Percentiles rank a stretch among this genome's conserved stretches.
Evolutionary conservation across 2,329 filamentous ascomycete species (phyloP).

Genomic region (Westerdykella ornata): DNA sequence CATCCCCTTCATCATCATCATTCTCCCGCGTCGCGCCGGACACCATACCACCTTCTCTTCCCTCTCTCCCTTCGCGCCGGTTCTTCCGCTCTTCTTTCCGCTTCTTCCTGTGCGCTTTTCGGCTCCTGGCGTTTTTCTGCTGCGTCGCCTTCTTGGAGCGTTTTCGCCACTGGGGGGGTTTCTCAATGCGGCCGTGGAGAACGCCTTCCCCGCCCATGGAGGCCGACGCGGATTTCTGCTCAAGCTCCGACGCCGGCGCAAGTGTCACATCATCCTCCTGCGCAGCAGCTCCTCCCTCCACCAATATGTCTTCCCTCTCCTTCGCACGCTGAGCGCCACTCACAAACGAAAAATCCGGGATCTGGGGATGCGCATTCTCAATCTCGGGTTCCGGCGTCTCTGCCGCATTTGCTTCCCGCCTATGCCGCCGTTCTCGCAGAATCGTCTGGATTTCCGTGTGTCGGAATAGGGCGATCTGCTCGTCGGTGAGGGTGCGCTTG

Average conservation of each 20-base stretch:
- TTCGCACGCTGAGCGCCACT: too few species aligned
- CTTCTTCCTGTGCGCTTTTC: conserved; percentile 7
- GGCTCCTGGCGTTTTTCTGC: conserved; percentile 10
- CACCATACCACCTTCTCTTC: conserved; percentile 11
- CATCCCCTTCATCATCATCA: conserved; percentile 18
- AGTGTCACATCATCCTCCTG: too few species aligned
- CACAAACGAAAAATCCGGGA: too few species aligned
- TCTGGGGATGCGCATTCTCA: too few species aligned
- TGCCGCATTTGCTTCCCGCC: conserved; percentile 14
- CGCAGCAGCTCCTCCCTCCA: too few species aligned
- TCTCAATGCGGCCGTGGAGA: conserved; percentile 11
- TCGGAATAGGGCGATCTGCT: conserved; percentile 83
- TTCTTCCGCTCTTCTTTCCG: conserved; percentile 36
- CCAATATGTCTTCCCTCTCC: too few species aligned
- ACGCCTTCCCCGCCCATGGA: conserved; percentile 11
- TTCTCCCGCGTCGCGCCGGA: conserved; percentile 13
- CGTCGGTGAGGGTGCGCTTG: conserved; percentile 84
- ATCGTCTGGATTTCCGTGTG: conserved; percentile 78
- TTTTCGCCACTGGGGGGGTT: conserved; percentile 24
- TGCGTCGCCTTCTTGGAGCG: conserved; percentile 14
- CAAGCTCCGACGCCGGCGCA: too few species aligned
- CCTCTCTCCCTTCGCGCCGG: conserved; percentile 24
- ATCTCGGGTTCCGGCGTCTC: conserved; percentile 7
- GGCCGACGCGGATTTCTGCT: too few species aligned
- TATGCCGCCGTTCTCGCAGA: conserved; percentile 37